Conservation (phyloP, 331 rosid genomes). For the Malus hybrid region DNA sequence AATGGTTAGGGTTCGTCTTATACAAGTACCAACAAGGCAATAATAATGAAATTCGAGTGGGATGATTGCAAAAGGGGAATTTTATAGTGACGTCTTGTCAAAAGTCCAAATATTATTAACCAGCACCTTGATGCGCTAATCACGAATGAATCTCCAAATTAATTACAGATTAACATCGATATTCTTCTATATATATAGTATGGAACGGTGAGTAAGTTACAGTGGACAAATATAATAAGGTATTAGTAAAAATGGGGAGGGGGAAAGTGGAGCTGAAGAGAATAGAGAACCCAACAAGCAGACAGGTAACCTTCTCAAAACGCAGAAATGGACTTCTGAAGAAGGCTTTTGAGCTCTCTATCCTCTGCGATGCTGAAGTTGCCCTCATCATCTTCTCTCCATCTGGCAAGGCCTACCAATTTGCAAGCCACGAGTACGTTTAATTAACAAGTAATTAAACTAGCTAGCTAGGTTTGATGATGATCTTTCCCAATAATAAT, state of each 20-base stretch:
- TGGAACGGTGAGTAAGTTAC: neutral
- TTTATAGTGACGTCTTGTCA: slow-evolving; percentile 5
- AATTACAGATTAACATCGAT: neutral
- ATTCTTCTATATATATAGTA: neutral
- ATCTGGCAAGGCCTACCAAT: slow-evolving; percentile 35
- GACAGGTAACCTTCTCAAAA: slow-evolving; percentile 48
- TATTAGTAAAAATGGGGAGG: slow-evolving; percentile 31
- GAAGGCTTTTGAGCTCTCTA: slow-evolving; percentile 48
- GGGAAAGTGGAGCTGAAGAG: slow-evolving; percentile 50
- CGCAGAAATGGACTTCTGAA: slow-evolving; percentile 44
- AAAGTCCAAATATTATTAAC: neutral
- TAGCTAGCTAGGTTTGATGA: neutral
- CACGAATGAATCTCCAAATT: neutral
- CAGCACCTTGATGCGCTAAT: neutral
- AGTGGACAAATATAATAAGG: neutral
- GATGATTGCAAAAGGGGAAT: neutral
- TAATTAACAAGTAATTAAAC: neutral
- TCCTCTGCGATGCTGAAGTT: neutral
- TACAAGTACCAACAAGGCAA: neutral
- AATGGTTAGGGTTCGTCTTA: neutral
- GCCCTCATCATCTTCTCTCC: slow-evolving; percentile 39
- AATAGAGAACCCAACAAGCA: slow-evolving; percentile 41
- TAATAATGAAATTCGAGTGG: neutral
- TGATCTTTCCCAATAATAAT: neutral
- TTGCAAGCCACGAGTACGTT: slow-evolving; percentile 42